Evolutionary conservation across 192 early-diverging fungal species (phyloP), one percentile per base, ranked within the genome.

Genomic region (Linderina pennispora): DNA sequence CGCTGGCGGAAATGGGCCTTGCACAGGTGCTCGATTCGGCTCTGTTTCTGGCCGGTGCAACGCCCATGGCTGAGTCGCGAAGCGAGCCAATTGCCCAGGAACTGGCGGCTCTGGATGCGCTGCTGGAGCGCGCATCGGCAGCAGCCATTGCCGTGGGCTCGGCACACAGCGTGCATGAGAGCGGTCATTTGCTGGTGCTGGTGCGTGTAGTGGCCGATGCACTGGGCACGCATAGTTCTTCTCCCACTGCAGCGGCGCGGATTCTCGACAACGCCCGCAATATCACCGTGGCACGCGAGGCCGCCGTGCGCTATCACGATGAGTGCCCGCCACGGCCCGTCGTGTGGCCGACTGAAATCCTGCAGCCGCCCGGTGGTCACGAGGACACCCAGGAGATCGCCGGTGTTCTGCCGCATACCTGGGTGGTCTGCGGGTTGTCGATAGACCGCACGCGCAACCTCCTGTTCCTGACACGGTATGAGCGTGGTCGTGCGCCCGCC

Each of bases 371-470:
- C 5, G n/a, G n/a, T n/a, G n/a, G n/a, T n/a, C n/a, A n/a, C n/a
- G n/a, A n/a, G n/a, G n/a, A n/a, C n/a, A n/a, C n/a, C n/a, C n/a
- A n/a, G n/a, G n/a, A n/a, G n/a, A 46, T 90, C 33, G 28, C 78
- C 1, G 55, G 77, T 17, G 74, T 73, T 4, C 49, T 88, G 9
- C 91, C 94, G 8, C 19, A 45, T 0, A 10, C 45, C 6, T 94
- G 91, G 91, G 78, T 79, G 0, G 88, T 88, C 0, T 87, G 86
- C 28, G 88, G 83, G 0, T 48, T 97, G 21, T 83, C 88, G 0
- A 61, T 92, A 23, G 92, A 97, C 45, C 39, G 62, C 1, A 54
- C 71, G 17, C 61, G 74, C 16, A 66, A 88, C 34, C 73, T 81
- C 3, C 42, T 97, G 40, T 87, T 88, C 55, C 55, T 94, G 13